A percentile compares a stretch with the other conserved stretches of the same genome.
Evolutionary conservation across 1,139 yeast species (phyloP).

Genomic region (Candida albicans): DNA sequence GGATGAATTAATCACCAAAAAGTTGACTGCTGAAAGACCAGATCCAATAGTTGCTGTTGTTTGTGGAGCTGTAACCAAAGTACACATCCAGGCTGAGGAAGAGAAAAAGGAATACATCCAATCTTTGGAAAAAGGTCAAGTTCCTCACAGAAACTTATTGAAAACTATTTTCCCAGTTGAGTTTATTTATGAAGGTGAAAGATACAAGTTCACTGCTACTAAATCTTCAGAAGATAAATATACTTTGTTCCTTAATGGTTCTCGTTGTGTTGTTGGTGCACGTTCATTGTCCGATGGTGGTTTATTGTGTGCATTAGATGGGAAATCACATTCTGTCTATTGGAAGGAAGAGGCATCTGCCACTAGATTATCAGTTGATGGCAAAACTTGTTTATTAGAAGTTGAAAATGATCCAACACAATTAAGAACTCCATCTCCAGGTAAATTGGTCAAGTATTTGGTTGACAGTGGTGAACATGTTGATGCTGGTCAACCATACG

Average conservation of each 20-base stretch:
- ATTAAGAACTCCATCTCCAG: slow-evolving; percentile 97
- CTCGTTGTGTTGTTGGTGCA: slow-evolving; percentile 84
- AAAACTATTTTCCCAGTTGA: slow-evolving; percentile 90
- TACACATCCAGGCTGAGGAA: slow-evolving; percentile 76
- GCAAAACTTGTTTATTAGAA: slow-evolving; percentile 91
- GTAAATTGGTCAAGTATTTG: slow-evolving; percentile 89
- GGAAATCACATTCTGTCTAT: slow-evolving; percentile 91
- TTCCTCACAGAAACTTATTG: slow-evolving; percentile 75
- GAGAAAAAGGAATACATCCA: slow-evolving; percentile 66
- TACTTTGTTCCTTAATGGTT: slow-evolving; percentile 90
- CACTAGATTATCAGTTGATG: slow-evolving; percentile 92
- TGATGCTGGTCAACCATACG: slow-evolving; percentile 88
- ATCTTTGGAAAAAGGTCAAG: slow-evolving; percentile 92
- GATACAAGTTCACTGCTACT: slow-evolving; percentile 94
- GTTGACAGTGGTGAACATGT: slow-evolving; percentile 96
- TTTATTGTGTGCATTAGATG: slow-evolving; percentile 79
- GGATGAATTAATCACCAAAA: slow-evolving; percentile 90
- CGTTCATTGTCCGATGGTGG: slow-evolving; percentile 94
- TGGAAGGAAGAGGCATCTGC: slow-evolving; percentile 98
- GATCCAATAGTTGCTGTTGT: slow-evolving; percentile 86
- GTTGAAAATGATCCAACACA: slow-evolving; percentile 98
- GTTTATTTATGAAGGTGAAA: slow-evolving; percentile 89
- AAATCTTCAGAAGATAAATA: slow-evolving; percentile 83
- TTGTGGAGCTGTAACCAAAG: slow-evolving; percentile 97
- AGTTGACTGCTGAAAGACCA: slow-evolving; percentile 95